Base-by-base conservation (phyloP, 192 early-diverging fungal genomes). In the Coemansia sp. region DNA sequence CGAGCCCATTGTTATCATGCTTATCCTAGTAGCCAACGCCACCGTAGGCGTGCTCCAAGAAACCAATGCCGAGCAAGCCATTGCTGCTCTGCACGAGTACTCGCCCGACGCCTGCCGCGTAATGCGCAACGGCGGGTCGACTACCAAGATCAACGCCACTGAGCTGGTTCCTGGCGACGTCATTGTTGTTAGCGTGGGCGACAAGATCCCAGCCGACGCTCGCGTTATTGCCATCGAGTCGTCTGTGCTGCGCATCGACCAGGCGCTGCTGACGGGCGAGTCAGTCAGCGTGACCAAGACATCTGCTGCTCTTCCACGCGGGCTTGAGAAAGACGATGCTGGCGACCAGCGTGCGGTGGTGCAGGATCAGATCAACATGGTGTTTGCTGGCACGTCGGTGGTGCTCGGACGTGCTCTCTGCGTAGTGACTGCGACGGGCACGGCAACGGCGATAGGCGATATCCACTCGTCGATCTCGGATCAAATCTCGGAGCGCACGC, bases 141-240 rank as follows among this genome's bases (percentile, higher is more conserved):
- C 88, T 8, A 43, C 70, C 33, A 94, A 90, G 80, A 86, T 96
- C 35, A 64, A 89, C 35, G 88, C 96, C 6, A 67, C 80, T 11
- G 89, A 95, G 37, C 80, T 99, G 47, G 96, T 99, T 19, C 98
- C 96, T n/a, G 98, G 98, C 62, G 98, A 98, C 86, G 92, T 99
- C 65, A 87, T 99, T 55, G 88, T 90, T 52, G 75, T 99, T 55
- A 84, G 93, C 68, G 93, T 96, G 1, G 98, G 98, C 64, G 96
- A 97, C 76, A 96, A 97, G 85, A 86, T 99, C 57, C 96, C 98
- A 14, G 98, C 98, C 60, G 98, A 99, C 68, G 90, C 90, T 68
- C 90, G 98, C 49, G 75, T 99, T 42, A 49, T 98, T 7, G 69
- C 86, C n/a, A 85, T 98, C 64, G 67, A 83, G 69, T 92, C 94